A percentile compares a stretch with the other conserved stretches of the same genome.
Conservation (phyloP, 306 rosid genomes). For the Sechiopsis laciniata region DNA sequence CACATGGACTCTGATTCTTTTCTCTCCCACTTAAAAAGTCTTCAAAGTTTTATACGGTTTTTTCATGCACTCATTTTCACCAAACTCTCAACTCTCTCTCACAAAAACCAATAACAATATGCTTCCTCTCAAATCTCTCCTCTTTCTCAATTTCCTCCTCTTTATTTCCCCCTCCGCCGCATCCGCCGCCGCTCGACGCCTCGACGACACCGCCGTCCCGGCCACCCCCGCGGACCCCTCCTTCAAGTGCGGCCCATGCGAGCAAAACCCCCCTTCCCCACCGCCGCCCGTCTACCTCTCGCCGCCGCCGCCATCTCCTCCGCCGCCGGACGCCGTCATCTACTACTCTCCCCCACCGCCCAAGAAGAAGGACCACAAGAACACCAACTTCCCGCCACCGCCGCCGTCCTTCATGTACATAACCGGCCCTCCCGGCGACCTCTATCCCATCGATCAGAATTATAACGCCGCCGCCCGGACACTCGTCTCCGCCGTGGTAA, state of each 20-base stretch:
- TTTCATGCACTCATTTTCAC: conserved; percentile 11
- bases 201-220: conserved; percentile 1
- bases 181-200: background rate
- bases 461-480: background rate
- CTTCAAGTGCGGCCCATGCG: conserved; percentile 16
- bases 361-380: conserved; percentile 2
- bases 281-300: conserved; percentile 14
- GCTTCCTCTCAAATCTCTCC: conserved; percentile 5
- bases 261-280: background rate
- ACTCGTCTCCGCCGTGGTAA: background rate
- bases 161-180: background rate
- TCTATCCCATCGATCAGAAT: conserved; percentile 1
- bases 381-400: conserved; percentile 9
- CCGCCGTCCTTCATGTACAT: conserved; percentile 12
- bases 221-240: conserved; percentile 2
- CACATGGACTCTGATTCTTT: no score
- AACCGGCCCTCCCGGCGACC: conserved; percentile 19
- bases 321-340: background rate
- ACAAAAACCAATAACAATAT: background rate
- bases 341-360: conserved; percentile 21
- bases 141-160: conserved; percentile 2
- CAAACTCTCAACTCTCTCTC: background rate
- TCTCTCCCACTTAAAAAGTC: conserved; percentile 10
- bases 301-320: conserved; percentile 17
- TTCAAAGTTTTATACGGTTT: conserved; percentile 8